Evolutionary conservation across 768 basidiomycete species (phyloP).

Genomic region (Xanthoconium purpureum): DNA sequence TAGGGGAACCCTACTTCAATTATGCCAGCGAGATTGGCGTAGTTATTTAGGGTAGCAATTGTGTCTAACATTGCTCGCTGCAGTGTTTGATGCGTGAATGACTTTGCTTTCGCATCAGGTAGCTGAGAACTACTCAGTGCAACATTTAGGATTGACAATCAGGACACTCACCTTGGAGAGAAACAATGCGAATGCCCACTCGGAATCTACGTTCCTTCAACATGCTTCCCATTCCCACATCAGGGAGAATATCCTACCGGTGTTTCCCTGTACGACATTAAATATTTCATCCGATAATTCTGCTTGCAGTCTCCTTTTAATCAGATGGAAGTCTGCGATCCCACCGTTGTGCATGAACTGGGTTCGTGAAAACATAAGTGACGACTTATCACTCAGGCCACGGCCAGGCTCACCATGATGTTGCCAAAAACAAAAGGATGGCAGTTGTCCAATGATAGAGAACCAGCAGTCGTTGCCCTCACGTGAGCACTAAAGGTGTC

Average conservation of each 20-base stretch:
- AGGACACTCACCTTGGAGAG: slow-evolving; percentile 62
- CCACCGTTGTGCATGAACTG: slow-evolving; percentile 98
- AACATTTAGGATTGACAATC: not conserved
- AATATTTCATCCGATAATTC: slow-evolving; percentile 81
- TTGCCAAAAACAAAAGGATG: slow-evolving; percentile 93
- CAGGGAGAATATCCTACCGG: slow-evolving; percentile 47
- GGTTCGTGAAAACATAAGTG: not conserved
- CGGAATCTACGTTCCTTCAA: slow-evolving; percentile 61
- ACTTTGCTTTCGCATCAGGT: slow-evolving; percentile 70
- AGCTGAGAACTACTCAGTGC: slow-evolving; percentile 46
- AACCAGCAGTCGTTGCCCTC: slow-evolving; percentile 88
- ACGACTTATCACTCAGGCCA: not conserved
- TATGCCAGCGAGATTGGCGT: slow-evolving; percentile 69
- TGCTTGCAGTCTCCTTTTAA: slow-evolving; percentile 80
- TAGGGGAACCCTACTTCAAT: slow-evolving; percentile 51
- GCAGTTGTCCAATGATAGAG: slow-evolving; percentile 89
- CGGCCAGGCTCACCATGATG: slow-evolving; percentile 64
- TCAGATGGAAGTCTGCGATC: slow-evolving; percentile 76
- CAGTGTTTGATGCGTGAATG: slow-evolving; percentile 69
- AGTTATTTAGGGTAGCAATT: slow-evolving; percentile 71
- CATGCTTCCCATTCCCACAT: not conserved
- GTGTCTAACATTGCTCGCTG: slow-evolving; percentile 88
- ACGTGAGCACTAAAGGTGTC: slow-evolving; percentile 69
- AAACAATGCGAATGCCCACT: slow-evolving; percentile 95
- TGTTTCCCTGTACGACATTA: slow-evolving; percentile 87